These are phyloP conservation scores for Athelia sp. DNA, from an alignment of 1,284 basidiomycete genomes.

Conservation along the genomic window DNA sequence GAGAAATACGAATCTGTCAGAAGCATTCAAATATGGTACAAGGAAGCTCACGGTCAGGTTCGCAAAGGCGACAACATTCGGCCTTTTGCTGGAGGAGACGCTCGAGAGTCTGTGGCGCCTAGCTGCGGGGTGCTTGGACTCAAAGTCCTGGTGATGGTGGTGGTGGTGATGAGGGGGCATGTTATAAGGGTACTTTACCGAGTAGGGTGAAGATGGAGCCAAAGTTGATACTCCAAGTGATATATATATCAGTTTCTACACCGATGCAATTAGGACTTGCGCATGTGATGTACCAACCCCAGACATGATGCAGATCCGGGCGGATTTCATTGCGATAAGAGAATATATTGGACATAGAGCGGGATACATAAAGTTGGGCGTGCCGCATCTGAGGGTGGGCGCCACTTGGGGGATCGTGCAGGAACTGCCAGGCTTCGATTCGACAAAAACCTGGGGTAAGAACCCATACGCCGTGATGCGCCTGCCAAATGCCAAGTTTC, in stretches of 20 bases:
- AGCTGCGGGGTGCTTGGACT: conserved; percentile 57
- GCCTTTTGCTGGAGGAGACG: conserved; percentile 39
- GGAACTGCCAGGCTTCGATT: too few relatives aligned
- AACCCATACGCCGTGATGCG: too few relatives aligned
- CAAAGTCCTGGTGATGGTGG: conserved; percentile 42
- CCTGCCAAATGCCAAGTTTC: too few relatives aligned
- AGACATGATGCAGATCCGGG: conserved; percentile 9
- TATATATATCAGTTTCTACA: too few relatives aligned
- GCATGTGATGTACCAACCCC: conserved; percentile 3
- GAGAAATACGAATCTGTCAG: conserved; percentile 13
- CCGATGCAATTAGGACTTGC: too few relatives aligned
- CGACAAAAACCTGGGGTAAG: too few relatives aligned
- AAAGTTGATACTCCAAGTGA: too few relatives aligned
- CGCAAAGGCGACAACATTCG: conserved; percentile 49
- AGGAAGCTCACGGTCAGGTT: conserved; percentile 55
- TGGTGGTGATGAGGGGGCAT: conserved; percentile 30
- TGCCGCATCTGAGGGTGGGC: too few relatives aligned
- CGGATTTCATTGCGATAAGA: conserved; percentile 15
- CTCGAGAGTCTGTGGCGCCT: conserved; percentile 66
- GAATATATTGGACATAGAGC: too few relatives aligned
- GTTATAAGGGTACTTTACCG: not conserved
- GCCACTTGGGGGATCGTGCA: too few relatives aligned
- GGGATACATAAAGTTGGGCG: too few relatives aligned
- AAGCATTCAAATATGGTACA: conserved; percentile 1
- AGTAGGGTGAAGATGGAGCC: too few relatives aligned